phyloP scores from a whole-genome alignment of 768 basidiomycete genomes.

The Mycena sanguinolenta region DNA sequence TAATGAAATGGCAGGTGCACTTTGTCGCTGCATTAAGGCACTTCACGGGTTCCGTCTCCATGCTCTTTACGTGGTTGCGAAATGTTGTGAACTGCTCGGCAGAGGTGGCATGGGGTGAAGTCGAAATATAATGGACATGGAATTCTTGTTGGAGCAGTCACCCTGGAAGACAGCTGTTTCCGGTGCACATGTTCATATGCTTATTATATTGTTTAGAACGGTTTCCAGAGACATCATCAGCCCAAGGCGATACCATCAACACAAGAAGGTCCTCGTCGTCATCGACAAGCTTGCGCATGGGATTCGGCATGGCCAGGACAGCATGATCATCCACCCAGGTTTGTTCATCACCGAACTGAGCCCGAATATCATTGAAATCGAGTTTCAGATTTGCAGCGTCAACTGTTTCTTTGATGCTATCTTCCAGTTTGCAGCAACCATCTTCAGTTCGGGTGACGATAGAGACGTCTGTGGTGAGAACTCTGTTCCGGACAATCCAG shows the following conservation, averaged over 20 bases:
- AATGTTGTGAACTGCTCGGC: constrained; percentile 14
- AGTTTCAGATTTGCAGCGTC: too few relatives aligned
- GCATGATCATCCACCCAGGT: background rate
- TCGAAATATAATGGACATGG: too few relatives aligned
- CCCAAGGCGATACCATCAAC: too few relatives aligned
- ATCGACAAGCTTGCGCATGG: background rate
- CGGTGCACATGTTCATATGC: too few relatives aligned
- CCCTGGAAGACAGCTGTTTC: too few relatives aligned
- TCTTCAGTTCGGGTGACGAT: background rate
- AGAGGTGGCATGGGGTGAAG: background rate
- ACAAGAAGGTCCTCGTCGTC: background rate
- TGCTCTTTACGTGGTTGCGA: constrained; percentile 19
- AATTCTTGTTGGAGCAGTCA: too few relatives aligned
- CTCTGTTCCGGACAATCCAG: too few relatives aligned
- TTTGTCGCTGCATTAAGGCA: constrained; percentile 26
- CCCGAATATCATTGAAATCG: too few relatives aligned
- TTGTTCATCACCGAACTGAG: too few relatives aligned
- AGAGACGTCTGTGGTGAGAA: background rate
- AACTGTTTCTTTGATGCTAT: too few relatives aligned
- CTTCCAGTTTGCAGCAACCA: background rate
- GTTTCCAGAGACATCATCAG: too few relatives aligned
- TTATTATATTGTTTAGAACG: too few relatives aligned
- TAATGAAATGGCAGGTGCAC: constrained; percentile 16
- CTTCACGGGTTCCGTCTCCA: constrained; percentile 16
- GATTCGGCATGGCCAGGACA: background rate